Conservation (phyloP, 2,329 filamentous ascomycete species). For the Orbilia javanica region DNA sequence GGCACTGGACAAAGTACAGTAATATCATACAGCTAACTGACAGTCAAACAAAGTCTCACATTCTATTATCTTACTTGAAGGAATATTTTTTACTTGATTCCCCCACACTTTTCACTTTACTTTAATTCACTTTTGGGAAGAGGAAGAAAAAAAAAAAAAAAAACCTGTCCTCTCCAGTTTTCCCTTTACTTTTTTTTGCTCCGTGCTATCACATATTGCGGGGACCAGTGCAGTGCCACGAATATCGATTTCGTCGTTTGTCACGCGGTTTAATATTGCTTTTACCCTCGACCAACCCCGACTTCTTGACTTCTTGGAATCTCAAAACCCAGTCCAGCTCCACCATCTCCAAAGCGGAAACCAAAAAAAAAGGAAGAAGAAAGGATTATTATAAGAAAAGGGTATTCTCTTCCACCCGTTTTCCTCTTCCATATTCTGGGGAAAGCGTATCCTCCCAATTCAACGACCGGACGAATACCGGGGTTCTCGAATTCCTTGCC, state of each 20-base stretch:
- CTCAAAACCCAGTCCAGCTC: conserved; percentile 20
- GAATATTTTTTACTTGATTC: conserved; percentile 14
- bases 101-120: conserved; percentile 1
- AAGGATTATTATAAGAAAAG: conserved; percentile 25
- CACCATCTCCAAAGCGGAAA: conserved; percentile 18
- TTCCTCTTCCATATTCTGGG: conserved; percentile 20
- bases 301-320: conserved; percentile 32
- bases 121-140: not conserved
- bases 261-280: conserved; percentile 55
- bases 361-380: not conserved
- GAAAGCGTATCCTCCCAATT: conserved; percentile 19
- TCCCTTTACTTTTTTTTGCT: not conserved
- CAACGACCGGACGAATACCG: conserved; percentile 37
- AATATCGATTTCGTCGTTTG: conserved; percentile 42
- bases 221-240: conserved; percentile 28
- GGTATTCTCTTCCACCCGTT: conserved; percentile 1
- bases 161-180: conserved; percentile 4
- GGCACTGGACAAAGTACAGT: not conserved
- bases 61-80: not conserved
- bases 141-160: too few species aligned
- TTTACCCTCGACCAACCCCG: conserved; percentile 32
- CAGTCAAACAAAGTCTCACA: conserved; percentile 10
- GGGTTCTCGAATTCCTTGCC: conserved; percentile 44
- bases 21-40: conserved; percentile 12
- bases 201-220: conserved; percentile 5